Percentiles rank a stretch among this genome's conserved stretches.
Evolutionary conservation across 495 filamentous ascomycete species (phyloP).

Genomic region (Tuber calosporum): DNA sequence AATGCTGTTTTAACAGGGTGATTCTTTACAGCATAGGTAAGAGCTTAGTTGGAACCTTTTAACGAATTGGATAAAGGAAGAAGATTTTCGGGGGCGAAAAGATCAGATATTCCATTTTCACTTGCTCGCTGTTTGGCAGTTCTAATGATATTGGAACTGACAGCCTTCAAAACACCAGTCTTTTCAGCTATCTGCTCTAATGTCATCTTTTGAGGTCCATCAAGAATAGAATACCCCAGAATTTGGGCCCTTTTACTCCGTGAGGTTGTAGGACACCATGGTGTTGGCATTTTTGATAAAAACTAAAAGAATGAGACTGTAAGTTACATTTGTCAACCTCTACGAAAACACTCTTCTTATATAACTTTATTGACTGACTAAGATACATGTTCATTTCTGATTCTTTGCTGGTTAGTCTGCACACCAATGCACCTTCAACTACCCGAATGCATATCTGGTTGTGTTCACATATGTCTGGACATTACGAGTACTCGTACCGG

Average conservation of each 20-base stretch:
- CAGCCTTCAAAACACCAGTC: conserved; percentile 15
- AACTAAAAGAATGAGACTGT: no score
- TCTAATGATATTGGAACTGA: conserved; percentile 20
- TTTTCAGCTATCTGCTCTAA: conserved; percentile 16
- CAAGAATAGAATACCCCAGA: conserved; percentile 19
- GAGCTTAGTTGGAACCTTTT: conserved; percentile 1
- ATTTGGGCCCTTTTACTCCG: conserved; percentile 24
- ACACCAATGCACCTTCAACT: no score
- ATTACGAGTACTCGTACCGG: no score
- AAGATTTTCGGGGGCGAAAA: conserved; percentile 15
- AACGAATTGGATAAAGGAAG: conserved; percentile 14
- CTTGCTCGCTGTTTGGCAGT: conserved; percentile 19
- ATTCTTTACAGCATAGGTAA: background rate
- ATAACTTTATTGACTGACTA: no score
- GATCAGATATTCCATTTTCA: conserved; percentile 15
- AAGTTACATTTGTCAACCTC: no score
- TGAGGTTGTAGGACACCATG: conserved; percentile 9
- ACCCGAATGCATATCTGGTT: no score
- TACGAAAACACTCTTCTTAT: no score
- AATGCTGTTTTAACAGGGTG: conserved; percentile 15
- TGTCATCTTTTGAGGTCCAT: conserved; percentile 21
- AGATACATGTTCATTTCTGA: no score
- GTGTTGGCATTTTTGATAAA: no score
- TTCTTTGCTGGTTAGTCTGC: no score
- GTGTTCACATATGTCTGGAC: no score